These are phyloP conservation scores for Trypanosoma mega DNA, from an alignment of 208 protist species.

Conservation along the genomic window DNA sequence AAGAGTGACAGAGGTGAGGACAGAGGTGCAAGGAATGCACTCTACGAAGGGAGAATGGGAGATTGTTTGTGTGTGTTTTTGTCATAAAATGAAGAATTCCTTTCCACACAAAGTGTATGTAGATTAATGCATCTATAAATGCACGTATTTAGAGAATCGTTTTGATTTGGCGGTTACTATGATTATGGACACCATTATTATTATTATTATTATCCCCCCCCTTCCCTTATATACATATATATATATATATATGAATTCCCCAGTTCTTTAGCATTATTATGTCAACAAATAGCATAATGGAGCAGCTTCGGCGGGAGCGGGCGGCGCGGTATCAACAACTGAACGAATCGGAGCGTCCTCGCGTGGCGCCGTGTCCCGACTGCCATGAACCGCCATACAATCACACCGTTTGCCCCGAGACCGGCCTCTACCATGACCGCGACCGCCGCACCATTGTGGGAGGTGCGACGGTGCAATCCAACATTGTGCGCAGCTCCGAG, in stretches of 20 bases:
- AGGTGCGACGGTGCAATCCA: constrained; percentile 52
- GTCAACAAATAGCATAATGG: constrained; percentile 21
- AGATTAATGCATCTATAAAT: too few species aligned
- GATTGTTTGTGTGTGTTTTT: constrained; percentile 7
- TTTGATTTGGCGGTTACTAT: too few species aligned
- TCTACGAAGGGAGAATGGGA: too few species aligned
- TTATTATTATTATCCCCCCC: too few species aligned
- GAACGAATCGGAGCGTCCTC: constrained; percentile 29
- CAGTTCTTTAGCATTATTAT: too few species aligned
- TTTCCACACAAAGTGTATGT: too few species aligned
- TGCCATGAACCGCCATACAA: constrained; percentile 62
- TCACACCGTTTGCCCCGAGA: constrained; percentile 57
- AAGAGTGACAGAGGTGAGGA: background rate
- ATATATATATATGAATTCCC: background rate
- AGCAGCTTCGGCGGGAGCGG: constrained; percentile 35
- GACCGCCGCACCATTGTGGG: constrained; percentile 62
- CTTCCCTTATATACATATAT: constrained; percentile 16
- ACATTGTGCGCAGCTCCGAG: constrained; percentile 45
- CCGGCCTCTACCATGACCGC: constrained; percentile 72
- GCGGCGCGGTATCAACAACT: constrained; percentile 32
- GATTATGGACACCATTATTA: background rate
- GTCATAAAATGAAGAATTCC: background rate
- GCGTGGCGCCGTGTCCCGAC: constrained; percentile 46
- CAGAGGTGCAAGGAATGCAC: background rate
- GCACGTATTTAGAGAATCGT: too few species aligned